Base-by-base conservation (phyloP, 1,284 basidiomycete species). In the Phaffia rhodozyma region DNA sequence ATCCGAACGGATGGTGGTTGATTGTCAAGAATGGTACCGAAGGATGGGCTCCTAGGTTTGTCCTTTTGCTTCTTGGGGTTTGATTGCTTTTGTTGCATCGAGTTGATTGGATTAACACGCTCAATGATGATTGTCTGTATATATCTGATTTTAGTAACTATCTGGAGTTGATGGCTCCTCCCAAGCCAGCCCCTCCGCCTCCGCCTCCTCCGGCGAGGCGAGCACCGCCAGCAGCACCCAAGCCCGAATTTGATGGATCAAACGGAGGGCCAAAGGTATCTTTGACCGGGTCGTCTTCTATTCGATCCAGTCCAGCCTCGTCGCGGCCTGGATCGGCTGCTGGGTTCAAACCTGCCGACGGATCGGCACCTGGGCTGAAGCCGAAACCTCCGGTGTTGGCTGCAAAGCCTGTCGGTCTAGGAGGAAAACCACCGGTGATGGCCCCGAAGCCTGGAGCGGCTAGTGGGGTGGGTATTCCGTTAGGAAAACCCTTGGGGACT, bases 1-100 rank as follows among this genome's bases (percentile, higher is more conserved):
- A 96, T 68, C 83, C 90, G 66, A 91, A 92, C 71, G 91, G 87
- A 1, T 98, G 94, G 94, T 97, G 94, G 92, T 80, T 97, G 53
- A 86, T 97, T 59, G 90, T 87, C 79, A 93, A 90, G 77, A 82
- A 81, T 63, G 83, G 82, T 0, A 76, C 79, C 27, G 91, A 97
- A 74, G 94, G 91, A 20, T 98, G 93, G 93, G 89, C 92, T 21
- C 94, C 94, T 76, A 71, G 67, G 78, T 75, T 49, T n/a, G 60
- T 61, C 68, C 23, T 50, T 54, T 27, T 9, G 32, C 16, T 23
- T 29, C 9, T 21, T 38, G 27, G 25, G 30, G 57, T 25, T 23
- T 6, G 13, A 16, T 57, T 27, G 30, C 18, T 3, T n/a, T 32
- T 13, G n/a, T 58, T 55, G 43, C 56, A 57, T 50, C 43, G 32